Conservation (phyloP, 2,329 filamentous ascomycete genomes). For the Passalora sequoiae region DNA sequence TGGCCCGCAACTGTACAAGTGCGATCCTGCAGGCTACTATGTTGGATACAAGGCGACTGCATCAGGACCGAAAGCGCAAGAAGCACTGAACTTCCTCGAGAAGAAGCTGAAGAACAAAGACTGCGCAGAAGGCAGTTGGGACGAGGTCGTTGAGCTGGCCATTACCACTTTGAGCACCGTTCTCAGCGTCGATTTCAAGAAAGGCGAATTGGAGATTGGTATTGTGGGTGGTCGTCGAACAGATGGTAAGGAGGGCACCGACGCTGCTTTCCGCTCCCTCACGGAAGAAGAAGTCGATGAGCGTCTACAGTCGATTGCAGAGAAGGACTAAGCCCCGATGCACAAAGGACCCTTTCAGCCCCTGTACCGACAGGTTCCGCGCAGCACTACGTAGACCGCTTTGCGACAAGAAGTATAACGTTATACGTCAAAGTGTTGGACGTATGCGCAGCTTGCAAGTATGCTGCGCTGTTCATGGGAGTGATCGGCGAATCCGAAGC, state of each 20-base stretch:
- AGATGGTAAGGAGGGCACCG: conserved; percentile 78
- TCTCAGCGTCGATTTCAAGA: conserved; percentile 98
- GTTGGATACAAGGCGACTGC: conserved; percentile 98
- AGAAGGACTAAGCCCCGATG: conserved; percentile 75
- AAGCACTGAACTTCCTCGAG: conserved; percentile 96
- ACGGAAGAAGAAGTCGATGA: conserved; percentile 98
- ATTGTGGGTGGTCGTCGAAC: conserved; percentile 83
- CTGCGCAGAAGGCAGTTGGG: conserved; percentile 83
- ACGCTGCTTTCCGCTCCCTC: conserved; percentile 75
- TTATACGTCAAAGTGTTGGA: conserved; percentile 1
- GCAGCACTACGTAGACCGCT: background rate
- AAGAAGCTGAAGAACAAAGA: conserved; percentile 99
- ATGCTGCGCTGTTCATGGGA: conserved; percentile 2
- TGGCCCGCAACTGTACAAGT: conserved; percentile 95
- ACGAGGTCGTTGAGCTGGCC: conserved; percentile 94
- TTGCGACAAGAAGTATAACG: conserved; percentile 1
- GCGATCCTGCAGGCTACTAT: conserved; percentile 95
- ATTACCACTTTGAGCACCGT: conserved; percentile 95
- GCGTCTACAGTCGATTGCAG: conserved; percentile 92
- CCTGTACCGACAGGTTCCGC: conserved; percentile 5
- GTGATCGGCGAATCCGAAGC: conserved; percentile 7
- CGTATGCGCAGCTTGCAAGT: conserved; percentile 2
- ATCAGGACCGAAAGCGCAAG: conserved; percentile 95
- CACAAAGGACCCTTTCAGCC: conserved; percentile 5
- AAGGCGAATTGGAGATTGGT: conserved; percentile 95